Percentiles rank a stretch among this genome's conserved stretches.
These are phyloP conservation scores for Herpetomonas tarakana DNA, from an alignment of 208 protist species.

Conservation along the genomic window DNA sequence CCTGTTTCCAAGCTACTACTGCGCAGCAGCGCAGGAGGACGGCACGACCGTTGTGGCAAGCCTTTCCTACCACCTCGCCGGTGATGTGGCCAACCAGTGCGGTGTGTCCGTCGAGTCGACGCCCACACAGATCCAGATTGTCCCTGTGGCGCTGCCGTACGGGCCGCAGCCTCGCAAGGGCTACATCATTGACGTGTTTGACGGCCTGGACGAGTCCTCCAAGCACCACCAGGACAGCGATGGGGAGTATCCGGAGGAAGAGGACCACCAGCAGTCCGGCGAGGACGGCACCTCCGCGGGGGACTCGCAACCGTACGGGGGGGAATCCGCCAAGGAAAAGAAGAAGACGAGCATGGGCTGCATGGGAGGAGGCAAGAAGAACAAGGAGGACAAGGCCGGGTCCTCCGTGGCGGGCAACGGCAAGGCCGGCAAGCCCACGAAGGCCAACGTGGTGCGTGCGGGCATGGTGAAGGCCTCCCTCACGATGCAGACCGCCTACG, in stretches of 20 bases:
- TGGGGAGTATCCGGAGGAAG: background rate
- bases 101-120: background rate
- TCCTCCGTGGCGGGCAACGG: background rate
- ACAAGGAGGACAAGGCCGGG: background rate
- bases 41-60: background rate
- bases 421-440: background rate
- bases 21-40: background rate
- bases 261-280: background rate
- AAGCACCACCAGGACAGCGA: background rate
- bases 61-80: background rate
- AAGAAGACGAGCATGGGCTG: background rate
- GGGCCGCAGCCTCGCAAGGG: slow-evolving; percentile 1
- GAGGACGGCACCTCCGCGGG: no score
- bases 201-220: background rate
- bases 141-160: slow-evolving; percentile 4
- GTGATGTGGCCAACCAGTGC: background rate
- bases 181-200: background rate
- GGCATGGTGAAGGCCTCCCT: background rate
- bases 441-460: background rate
- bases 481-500: slow-evolving; percentile 2
- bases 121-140: background rate
- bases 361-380: background rate
- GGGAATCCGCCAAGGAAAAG: background rate
- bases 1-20: slow-evolving; percentile 4
- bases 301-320: no score